Percentiles rank a stretch among this genome's conserved stretches.
Evolutionary conservation across 2,329 filamentous ascomycete species (phyloP).

Genomic region (Arthrobotrys megalospora): DNA sequence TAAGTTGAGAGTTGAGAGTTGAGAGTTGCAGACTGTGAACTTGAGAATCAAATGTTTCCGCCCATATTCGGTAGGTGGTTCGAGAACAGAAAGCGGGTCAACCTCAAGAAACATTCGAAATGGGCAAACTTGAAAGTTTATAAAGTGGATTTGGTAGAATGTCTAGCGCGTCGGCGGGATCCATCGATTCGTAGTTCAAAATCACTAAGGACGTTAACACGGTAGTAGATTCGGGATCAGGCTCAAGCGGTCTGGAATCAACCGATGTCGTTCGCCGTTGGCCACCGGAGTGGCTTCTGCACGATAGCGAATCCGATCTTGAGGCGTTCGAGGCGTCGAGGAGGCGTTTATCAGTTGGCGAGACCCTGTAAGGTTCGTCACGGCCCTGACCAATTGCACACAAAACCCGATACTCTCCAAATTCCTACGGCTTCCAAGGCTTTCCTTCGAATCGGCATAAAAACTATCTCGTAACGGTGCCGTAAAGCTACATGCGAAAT

Average conservation of each 20-base stretch:
- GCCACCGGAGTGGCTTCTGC: constrained; percentile 24
- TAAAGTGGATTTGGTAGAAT: not conserved
- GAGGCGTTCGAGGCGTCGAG: constrained; percentile 8
- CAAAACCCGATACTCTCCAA: not conserved
- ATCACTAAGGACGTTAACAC: not conserved
- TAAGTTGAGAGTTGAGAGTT: not conserved
- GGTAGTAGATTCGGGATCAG: not conserved
- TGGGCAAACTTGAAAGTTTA: constrained; percentile 5
- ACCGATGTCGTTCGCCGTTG: constrained; percentile 14
- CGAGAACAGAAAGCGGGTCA: not conserved
- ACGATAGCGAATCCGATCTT: not conserved
- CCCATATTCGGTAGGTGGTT: not conserved
- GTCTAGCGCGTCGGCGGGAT: not conserved
- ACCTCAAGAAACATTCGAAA: not conserved
- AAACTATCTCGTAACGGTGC: no score
- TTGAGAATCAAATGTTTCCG: not conserved
- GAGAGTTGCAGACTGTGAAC: not conserved
- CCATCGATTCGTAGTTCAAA: not conserved
- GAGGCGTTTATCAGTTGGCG: constrained; percentile 1
- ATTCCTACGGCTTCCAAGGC: no score
- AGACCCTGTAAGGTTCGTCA: not conserved
- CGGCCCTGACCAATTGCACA: no score
- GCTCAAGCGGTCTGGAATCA: not conserved
- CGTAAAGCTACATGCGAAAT: no score
- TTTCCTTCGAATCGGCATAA: no score